Percentiles rank a stretch among this genome's conserved stretches.
Conservation (phyloP, 139 green algal genomes). For the Chlamydomonas sp. region DNA sequence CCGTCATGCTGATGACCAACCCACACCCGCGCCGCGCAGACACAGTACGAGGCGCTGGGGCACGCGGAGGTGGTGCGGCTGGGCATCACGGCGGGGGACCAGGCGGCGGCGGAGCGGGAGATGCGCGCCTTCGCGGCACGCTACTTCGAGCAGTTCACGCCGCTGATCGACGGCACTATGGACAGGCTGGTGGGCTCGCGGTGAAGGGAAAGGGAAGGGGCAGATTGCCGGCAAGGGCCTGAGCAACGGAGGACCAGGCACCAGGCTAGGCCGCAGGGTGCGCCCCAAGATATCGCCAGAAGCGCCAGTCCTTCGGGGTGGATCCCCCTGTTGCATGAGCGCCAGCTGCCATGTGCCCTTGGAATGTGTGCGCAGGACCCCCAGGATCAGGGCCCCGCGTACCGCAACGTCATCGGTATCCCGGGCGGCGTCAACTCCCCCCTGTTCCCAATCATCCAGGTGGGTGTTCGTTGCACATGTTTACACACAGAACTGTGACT, state of each 20-base stretch:
- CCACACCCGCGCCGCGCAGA: slow-evolving; percentile 27
- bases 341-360: no score
- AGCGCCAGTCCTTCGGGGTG: no score
- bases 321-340: no score
- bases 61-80: slow-evolving; percentile 81
- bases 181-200: slow-evolving; percentile 19
- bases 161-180: slow-evolving; percentile 66
- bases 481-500: background rate
- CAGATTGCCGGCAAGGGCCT: background rate
- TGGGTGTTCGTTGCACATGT: background rate
- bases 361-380: slow-evolving; percentile 63
- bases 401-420: slow-evolving; percentile 89
- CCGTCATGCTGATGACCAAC: no score
- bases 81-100: slow-evolving; percentile 44
- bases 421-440: slow-evolving; percentile 77
- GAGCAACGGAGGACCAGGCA: no score
- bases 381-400: slow-evolving; percentile 75
- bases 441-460: slow-evolving; percentile 75
- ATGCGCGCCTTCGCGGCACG: slow-evolving; percentile 67
- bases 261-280: no score
- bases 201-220: background rate
- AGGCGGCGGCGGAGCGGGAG: slow-evolving; percentile 17
- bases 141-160: slow-evolving; percentile 83
- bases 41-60: slow-evolving; percentile 80
- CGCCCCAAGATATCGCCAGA: no score